Evolutionary conservation across 1,284 basidiomycete species (phyloP).

Genomic region (Irpex sp.): DNA sequence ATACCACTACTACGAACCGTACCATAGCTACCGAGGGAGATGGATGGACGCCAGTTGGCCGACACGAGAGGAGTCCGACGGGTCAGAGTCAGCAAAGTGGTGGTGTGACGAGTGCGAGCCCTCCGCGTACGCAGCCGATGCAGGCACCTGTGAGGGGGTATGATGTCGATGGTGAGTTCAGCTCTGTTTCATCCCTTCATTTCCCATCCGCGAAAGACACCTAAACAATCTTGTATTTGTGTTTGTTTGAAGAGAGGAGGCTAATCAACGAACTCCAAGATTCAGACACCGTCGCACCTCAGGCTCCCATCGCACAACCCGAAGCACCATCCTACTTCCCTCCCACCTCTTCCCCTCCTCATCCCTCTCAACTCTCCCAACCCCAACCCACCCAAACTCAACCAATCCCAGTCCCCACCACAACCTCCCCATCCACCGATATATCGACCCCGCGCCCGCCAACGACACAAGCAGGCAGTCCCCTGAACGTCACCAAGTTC

Average conservation of each 20-base stretch:
- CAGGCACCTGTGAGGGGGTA: constrained; percentile 11
- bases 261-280: not conserved
- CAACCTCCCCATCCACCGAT: not conserved
- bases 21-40: not conserved
- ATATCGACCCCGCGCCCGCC: constrained; percentile 24
- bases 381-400: too few species aligned
- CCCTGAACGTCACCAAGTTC: constrained; percentile 46
- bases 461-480: constrained; percentile 24
- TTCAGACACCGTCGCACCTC: not conserved
- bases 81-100: not conserved
- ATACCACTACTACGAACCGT: not conserved
- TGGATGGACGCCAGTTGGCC: not conserved
- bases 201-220: too few species aligned
- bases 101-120: not conserved
- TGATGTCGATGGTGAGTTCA: constrained; percentile 12
- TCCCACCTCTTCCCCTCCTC: not conserved
- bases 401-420: too few species aligned
- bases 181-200: not conserved
- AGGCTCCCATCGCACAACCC: not conserved
- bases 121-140: not conserved
- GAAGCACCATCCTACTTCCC: not conserved
- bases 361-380: too few species aligned
- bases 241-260: too few species aligned
- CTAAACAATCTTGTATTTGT: too few species aligned
- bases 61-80: not conserved